Evolutionary conservation across 225 moss, liverwort and hornwort species (phyloP), one percentile per base, ranked within the genome.

Genomic region (Takakia lepidozioides): DNA sequence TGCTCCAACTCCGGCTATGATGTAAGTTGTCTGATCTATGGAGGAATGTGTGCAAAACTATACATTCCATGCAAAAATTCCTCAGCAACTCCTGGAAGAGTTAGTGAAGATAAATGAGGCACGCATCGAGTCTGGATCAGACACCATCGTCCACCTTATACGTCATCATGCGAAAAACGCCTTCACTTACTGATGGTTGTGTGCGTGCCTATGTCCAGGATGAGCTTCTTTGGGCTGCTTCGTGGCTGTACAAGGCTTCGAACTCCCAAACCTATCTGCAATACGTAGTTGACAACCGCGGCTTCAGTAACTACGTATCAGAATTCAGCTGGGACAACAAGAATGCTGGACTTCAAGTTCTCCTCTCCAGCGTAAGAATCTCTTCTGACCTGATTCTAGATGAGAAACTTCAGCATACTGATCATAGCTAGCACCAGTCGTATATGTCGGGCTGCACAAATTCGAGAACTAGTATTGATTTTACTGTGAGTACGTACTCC

Each of bases 311-410:
- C 26, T 55, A 67, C 19, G 71, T 76, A 27, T 63, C 60, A 45
- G 90, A 90, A 65, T 98, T 90, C 54, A 90, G 78, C 51, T 98
- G 95, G 95, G 95, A 98, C 69, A 90, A 98, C 69, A 98, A 98
- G 65, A 70, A 72, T 18, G 87, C 84, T 42, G 95, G 84, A 29
- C 72, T 83, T 27, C 84, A 82, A 58, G 77, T 90, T 27, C 79
- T 98, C 36, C 72, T 98, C 51, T 75, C 90, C 20, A 64, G 87
- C 90, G 95, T 95, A n/a, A n/a, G n/a, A n/a, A n/a, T n/a, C n/a
- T n/a, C n/a, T n/a, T n/a, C n/a, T n/a, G n/a, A n/a, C n/a, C n/a
- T n/a, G n/a, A n/a, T n/a, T n/a, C n/a, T n/a, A n/a, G n/a, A n/a
- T n/a, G n/a, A n/a, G n/a, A n/a, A n/a, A n/a, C n/a, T n/a, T n/a